Percentiles rank a stretch among this genome's conserved stretches.
These are phyloP conservation scores for Aspergillus leporis DNA, from an alignment of 495 filamentous ascomycete genomes.

Conservation along the genomic window DNA sequence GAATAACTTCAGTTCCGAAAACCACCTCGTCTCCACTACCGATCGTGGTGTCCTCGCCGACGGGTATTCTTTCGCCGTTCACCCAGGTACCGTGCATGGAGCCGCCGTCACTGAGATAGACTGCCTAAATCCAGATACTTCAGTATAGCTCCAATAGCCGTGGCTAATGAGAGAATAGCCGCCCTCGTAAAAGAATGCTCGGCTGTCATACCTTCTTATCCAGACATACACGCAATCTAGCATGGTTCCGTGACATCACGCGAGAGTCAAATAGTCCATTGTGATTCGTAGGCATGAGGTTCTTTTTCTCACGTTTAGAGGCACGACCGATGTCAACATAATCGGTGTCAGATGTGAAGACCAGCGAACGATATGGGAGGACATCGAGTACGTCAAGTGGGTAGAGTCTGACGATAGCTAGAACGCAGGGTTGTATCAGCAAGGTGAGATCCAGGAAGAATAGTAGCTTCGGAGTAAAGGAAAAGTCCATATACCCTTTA, in stretches of 20 bases:
- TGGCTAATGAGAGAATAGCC: not conserved
- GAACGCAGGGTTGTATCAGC: constrained; percentile 15
- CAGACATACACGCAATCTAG: constrained; percentile 50
- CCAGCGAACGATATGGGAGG: constrained; percentile 32
- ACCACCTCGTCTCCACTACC: constrained; percentile 48
- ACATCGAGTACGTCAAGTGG: constrained; percentile 21
- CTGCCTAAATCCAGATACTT: constrained; percentile 26
- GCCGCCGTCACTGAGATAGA: constrained; percentile 50
- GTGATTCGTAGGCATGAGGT: constrained; percentile 45
- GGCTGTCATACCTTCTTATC: constrained; percentile 41
- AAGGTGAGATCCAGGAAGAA: not conserved
- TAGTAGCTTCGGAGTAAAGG: not conserved
- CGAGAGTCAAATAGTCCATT: constrained; percentile 81
- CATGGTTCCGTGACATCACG: constrained; percentile 81
- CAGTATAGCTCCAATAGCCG: constrained; percentile 10
- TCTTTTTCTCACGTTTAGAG: constrained; percentile 58
- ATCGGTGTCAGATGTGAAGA: constrained; percentile 24
- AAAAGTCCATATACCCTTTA: constrained; percentile 25
- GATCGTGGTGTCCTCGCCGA: constrained; percentile 37
- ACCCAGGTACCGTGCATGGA: constrained; percentile 61
- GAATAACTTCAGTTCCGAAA: constrained; percentile 56
- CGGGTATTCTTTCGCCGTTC: constrained; percentile 41
- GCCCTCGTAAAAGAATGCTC: not conserved
- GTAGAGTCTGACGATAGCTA: constrained; percentile 33
- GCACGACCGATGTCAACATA: constrained; percentile 55